These are phyloP conservation scores for Jimgerdemannia lactiflua DNA, from an alignment of 192 early-diverging fungal species.

Conservation along the genomic window DNA sequence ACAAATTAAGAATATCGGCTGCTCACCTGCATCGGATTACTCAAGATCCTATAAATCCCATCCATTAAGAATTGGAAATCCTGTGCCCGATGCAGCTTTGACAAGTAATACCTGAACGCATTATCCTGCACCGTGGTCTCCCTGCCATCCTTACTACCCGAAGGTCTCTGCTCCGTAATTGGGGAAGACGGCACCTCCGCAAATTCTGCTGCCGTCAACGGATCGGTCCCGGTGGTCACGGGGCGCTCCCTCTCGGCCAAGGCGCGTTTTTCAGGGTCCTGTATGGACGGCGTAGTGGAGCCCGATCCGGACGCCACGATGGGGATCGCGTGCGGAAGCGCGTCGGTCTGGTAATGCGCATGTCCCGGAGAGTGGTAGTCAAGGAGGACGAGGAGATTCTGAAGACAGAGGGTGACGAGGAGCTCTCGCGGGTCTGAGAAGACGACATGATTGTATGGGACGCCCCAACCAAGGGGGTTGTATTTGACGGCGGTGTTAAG, in stretches of 20 bases:
- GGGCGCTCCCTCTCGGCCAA: constrained; percentile 2
- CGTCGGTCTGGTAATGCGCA: background rate
- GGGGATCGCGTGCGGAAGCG: constrained; percentile 5
- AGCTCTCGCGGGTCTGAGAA: constrained; percentile 71
- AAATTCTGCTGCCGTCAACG: background rate
- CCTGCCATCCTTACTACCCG: background rate
- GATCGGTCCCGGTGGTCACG: background rate
- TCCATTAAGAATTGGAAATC: constrained; percentile 81
- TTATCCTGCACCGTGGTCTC: constrained; percentile 41
- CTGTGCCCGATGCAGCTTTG: constrained; percentile 76
- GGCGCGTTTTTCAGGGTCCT: background rate
- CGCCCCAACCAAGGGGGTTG: constrained; percentile 82
- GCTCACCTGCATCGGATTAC: constrained; percentile 67
- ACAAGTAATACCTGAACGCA: constrained; percentile 73
- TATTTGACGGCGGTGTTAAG: constrained; percentile 82
- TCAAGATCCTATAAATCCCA: constrained; percentile 79
- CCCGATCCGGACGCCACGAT: constrained; percentile 7
- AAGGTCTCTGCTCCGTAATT: background rate
- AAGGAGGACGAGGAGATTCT: constrained; percentile 62
- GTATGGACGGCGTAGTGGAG: background rate
- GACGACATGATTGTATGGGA: constrained; percentile 86
- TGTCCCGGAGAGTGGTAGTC: constrained; percentile 59
- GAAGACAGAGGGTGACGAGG: constrained; percentile 69
- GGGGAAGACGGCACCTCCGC: background rate
- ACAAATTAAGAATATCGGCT: background rate